Evolutionary conservation across 169 alveolate species (phyloP).

Genomic region (Eimeria brunetti): DNA sequence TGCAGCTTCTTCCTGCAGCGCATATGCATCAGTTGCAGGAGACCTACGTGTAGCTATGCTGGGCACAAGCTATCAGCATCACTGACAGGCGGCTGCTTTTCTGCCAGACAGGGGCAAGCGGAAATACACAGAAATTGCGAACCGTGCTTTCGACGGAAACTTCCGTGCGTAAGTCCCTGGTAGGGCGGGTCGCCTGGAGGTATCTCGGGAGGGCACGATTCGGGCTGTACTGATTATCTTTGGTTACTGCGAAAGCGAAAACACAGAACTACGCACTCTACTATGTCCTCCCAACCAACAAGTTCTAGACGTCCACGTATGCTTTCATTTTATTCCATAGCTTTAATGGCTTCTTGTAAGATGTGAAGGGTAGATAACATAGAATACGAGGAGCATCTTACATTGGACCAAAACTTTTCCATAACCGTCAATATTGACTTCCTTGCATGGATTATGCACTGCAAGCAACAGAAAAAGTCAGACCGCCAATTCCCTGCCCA

Average conservation of each 20-base stretch:
- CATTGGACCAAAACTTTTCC: background rate
- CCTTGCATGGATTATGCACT: background rate
- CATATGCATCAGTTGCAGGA: background rate
- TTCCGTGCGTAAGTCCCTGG: constrained; percentile 8
- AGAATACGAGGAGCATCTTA: background rate
- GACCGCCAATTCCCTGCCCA: background rate
- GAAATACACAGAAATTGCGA: background rate
- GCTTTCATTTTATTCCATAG: background rate
- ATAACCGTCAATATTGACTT: background rate
- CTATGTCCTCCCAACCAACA: background rate
- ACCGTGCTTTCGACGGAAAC: background rate
- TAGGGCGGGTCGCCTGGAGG: background rate
- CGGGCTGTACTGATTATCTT: constrained; percentile 12
- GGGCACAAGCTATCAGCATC: background rate
- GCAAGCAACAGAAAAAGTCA: background rate
- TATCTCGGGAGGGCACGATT: background rate
- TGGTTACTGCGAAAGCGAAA: background rate
- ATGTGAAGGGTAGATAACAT: background rate
- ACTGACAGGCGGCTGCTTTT: background rate
- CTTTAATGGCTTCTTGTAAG: background rate
- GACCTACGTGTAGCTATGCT: background rate
- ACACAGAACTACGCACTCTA: background rate
- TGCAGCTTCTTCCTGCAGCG: constrained; percentile 3
- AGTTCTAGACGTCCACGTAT: background rate
- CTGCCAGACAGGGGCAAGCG: background rate